Base-by-base conservation (phyloP, 2,329 filamentous ascomycete species). In the Diaporthe humulicola region DNA sequence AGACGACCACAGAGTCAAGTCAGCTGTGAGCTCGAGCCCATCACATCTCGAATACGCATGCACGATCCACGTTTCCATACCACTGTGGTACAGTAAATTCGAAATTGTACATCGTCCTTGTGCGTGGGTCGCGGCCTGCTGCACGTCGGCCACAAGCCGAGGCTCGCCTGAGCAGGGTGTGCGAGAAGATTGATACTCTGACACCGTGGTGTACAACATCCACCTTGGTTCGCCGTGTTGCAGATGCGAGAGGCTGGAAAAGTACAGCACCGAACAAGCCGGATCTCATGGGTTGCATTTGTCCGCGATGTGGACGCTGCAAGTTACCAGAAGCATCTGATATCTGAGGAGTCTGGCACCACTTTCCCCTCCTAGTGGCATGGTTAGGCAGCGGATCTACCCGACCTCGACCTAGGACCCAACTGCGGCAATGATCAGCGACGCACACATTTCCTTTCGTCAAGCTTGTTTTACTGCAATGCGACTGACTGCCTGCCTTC, bases 331-430 rank as follows among this genome's bases (percentile, higher is more conserved):
- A 67, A 73, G 69, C 73, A 60, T 74, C 69, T 74, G 73, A 72
- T 72, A 66, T 72, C 36, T 70, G 48, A 70, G 45, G 9, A 70
- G 56, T 66, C 61, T 73, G 69, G 61, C 74, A 74, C 73, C 75
- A 74, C 73, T 58, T 66, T 64, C 69, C 61, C 73, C 73, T 74
- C 69, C 40, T 57, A 57, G 50, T 76, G 75, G 69, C 75, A 66
- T 76, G 75, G 61, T 74, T 50, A 40, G 33, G 52, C 28, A 54
- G 48, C 75, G 75, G 75, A 76, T 76, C 75, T 74, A 74, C 73
- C 73, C 75, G 75, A n/a, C 50, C 25, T 67, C n/a, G 60, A 58
- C 61, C 25, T 38, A 33, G 57, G 71, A 36, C 38, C 64, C 48
- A 12, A 52, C 64, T 66, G 38, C 30, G 60, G 72, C 54, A 45